phyloP scores from a whole-genome alignment of 306 rosid species.

The Comarum palustre region DNA sequence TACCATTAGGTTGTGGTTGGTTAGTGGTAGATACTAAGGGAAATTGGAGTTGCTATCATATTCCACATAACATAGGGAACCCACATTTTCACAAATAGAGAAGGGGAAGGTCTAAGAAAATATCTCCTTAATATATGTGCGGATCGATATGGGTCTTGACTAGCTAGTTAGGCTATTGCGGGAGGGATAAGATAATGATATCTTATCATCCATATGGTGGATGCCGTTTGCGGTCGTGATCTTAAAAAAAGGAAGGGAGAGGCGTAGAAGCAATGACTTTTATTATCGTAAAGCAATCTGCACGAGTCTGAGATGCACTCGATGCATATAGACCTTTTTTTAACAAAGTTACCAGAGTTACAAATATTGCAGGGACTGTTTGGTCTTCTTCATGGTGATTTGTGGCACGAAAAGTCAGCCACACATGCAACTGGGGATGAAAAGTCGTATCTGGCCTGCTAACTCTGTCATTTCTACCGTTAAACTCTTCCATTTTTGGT shows the following conservation, averaged over 20 bases:
- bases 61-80: too few species aligned
- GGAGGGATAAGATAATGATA: background rate
- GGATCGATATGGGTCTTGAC: background rate
- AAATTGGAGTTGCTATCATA: too few species aligned
- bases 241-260: background rate
- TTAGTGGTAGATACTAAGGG: too few species aligned
- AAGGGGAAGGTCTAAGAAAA: background rate
- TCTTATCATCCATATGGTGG: too few species aligned
- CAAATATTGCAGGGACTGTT: background rate
- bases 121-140: background rate
- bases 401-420: background rate
- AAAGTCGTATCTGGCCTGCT: background rate
- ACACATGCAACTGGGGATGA: background rate
- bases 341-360: too few species aligned
- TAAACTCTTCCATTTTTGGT: background rate
- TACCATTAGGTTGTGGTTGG: too few species aligned
- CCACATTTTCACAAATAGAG: too few species aligned
- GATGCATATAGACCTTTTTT: too few species aligned
- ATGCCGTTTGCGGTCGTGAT: background rate
- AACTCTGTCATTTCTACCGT: background rate
- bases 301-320: too few species aligned
- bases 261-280: background rate
- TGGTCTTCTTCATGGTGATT: background rate
- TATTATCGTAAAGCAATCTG: background rate
- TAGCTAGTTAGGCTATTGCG: background rate